A percentile compares a stretch with the other conserved stretches of the same genome.
phyloP scores from a whole-genome alignment of 2,329 filamentous ascomycete species.

The Epichloe scottii region DNA sequence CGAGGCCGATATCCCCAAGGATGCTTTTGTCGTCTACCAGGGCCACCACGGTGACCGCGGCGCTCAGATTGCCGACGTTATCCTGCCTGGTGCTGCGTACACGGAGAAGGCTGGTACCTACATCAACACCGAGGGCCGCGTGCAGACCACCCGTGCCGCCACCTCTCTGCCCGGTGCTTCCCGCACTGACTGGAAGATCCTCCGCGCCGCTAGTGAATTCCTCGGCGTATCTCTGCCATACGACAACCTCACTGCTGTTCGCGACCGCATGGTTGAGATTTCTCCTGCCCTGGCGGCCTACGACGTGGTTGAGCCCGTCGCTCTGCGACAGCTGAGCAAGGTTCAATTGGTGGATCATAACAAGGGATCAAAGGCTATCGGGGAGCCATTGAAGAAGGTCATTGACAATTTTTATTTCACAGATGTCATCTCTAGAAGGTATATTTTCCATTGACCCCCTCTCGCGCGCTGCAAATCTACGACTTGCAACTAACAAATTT shows the following conservation, averaged over 20 bases:
- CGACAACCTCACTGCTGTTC: conserved; percentile 77
- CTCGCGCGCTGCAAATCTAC: not conserved
- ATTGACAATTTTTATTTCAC: conserved; percentile 98
- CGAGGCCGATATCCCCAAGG: conserved; percentile 79
- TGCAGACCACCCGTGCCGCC: conserved; percentile 84
- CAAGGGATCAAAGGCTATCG: conserved; percentile 66
- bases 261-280: conserved; percentile 92
- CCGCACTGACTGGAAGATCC: conserved; percentile 97
- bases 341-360: conserved; percentile 94
- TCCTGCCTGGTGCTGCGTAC: conserved; percentile 89
- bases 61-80: conserved; percentile 82
- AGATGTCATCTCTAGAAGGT: conserved; percentile 93
- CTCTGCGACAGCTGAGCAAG: conserved; percentile 67
- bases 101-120: conserved; percentile 95
- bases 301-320: conserved; percentile 76
- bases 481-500: not conserved
- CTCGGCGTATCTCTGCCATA: conserved; percentile 78
- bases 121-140: conserved; percentile 93
- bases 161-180: conserved; percentile 81
- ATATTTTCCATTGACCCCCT: conserved; percentile 23
- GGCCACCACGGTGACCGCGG: conserved; percentile 94
- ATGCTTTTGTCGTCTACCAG: conserved; percentile 95
- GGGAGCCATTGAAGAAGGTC: conserved; percentile 65
- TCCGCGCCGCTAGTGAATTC: conserved; percentile 86
- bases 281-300: conserved; percentile 82